Percentiles rank a stretch among this genome's conserved stretches.
Evolutionary conservation across 1,284 basidiomycete genomes (phyloP).

Genomic region (Apiotrichum montevideense): DNA sequence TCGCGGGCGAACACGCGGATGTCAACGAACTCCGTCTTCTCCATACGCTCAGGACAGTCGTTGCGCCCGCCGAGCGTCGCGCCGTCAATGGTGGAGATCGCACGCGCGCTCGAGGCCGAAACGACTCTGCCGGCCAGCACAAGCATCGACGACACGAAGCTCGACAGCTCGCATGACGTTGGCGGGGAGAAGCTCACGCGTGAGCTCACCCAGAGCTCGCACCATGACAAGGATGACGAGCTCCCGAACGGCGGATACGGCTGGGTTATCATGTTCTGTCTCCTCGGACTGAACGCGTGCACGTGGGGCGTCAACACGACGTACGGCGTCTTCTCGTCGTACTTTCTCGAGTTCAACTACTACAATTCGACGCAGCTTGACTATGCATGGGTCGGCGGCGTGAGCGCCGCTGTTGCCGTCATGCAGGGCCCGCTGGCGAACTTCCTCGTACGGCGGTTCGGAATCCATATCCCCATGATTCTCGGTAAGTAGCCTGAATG

Average conservation of each 20-base stretch:
- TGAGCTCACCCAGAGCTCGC: too few species aligned
- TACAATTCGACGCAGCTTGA: conserved; percentile 44
- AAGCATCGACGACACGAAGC: neutral
- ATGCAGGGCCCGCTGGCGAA: conserved; percentile 45
- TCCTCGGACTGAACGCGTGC: conserved; percentile 33
- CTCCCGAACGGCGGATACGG: conserved; percentile 42
- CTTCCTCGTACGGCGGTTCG: conserved; percentile 31
- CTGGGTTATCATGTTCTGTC: conserved; percentile 45
- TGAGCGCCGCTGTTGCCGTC: conserved; percentile 42
- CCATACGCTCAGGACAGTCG: too few species aligned
- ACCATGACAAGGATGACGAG: neutral
- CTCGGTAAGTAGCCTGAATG: conserved; percentile 27
- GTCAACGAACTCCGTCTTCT: too few species aligned
- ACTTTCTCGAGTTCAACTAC: conserved; percentile 46
- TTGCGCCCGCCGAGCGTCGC: neutral
- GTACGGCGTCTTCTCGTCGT: conserved; percentile 48
- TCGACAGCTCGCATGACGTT: neutral
- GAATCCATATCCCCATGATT: conserved; percentile 40
- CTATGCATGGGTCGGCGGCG: conserved; percentile 49
- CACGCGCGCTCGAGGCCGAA: neutral
- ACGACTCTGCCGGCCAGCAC: neutral
- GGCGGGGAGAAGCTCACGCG: neutral
- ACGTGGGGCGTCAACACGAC: conserved; percentile 48
- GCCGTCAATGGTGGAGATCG: neutral
- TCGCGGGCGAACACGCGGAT: too few species aligned